Evolutionary conservation across 345 rosid species (phyloP).

Genomic region (Passiflora organensis): DNA sequence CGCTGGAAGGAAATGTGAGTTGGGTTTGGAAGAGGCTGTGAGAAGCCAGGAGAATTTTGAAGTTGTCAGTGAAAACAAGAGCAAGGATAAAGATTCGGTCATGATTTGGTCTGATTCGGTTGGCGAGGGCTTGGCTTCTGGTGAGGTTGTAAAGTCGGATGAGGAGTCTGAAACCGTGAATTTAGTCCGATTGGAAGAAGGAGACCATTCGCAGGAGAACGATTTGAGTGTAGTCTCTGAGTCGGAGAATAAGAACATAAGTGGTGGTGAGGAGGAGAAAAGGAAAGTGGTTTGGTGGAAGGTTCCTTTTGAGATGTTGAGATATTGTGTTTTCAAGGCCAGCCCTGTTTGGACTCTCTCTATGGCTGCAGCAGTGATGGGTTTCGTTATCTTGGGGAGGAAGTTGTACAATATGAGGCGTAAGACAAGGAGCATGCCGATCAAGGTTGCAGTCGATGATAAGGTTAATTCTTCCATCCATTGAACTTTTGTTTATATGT

Average conservation of each 20-base stretch:
- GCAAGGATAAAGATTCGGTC: conserved; percentile 24
- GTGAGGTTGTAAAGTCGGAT: conserved; percentile 21
- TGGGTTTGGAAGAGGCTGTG: conserved; percentile 16
- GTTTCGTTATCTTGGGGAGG: conserved; percentile 70
- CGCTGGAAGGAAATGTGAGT: conserved; percentile 21
- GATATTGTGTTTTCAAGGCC: conserved; percentile 63
- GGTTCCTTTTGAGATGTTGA: conserved; percentile 74
- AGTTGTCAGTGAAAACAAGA: conserved; percentile 25
- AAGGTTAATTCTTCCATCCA: conserved; percentile 48
- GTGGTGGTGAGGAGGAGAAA: conserved; percentile 33
- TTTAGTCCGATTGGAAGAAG: conserved; percentile 18
- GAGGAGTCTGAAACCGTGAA: conserved; percentile 19
- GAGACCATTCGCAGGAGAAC: too few relatives aligned
- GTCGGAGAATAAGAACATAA: conserved; percentile 11
- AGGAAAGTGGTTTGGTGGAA: conserved; percentile 71
- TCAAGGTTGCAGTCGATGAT: conserved; percentile 79
- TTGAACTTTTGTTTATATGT: conserved; percentile 3
- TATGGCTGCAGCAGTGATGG: conserved; percentile 86
- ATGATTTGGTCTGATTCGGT: conserved; percentile 40
- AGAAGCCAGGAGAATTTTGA: conserved; percentile 14
- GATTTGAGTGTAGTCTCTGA: too few relatives aligned
- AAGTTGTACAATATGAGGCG: conserved; percentile 76
- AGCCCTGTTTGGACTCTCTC: conserved; percentile 87
- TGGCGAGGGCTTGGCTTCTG: conserved; percentile 33
- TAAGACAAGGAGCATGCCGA: conserved; percentile 60